Evolutionary conservation across 805 yeast species (phyloP), one percentile per base, ranked within the genome.

Genomic region (Myxozyma vanderwaltii): DNA sequence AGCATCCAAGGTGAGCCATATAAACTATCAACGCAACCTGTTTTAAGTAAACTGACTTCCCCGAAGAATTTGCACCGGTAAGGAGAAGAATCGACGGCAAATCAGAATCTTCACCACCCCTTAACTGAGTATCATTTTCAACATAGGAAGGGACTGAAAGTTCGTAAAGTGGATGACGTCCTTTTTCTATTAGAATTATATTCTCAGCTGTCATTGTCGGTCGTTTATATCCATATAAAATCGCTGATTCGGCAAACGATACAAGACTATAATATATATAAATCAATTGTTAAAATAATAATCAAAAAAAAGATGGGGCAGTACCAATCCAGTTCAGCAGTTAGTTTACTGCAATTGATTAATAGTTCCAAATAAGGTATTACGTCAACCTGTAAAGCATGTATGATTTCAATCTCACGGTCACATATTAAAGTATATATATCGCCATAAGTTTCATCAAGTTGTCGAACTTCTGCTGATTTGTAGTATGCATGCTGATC

Each of bases 1-100:
- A 81, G 29, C 81, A 79, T 0, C 86, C 86, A 38, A 82, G 73
- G 52, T 83, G 86, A 0, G 85, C 77, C 46, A 83, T 63, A 51
- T 74, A 77, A 0, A 80, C 79, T 4, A 79, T 75, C 33, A 81
- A 63, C 0, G 84, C 86, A 51, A 77, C 71, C 55, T 81, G 84
- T 1, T 78, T 67, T 19, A 82, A 67, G 56, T 76, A 77, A 0
- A 82, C 82, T 0, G 84, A 79, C 62, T 83, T 83, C 0, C 86
- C 85, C 2, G 82, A 78, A 31, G 74, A 75, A 63, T 79, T 79
- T 0, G 82, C 76, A 31, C 86, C 85, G 21, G 84, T 77, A 27
- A 82, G 58, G 40, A 83, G 51, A 58, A 63, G 23, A n/a, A 47
- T 44, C n/a, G 59, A 54, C 27, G 59, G 56, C 3, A 27, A 4